Evolutionary conservation across 495 filamentous ascomycete genomes (phyloP), one percentile per base, ranked within the genome.

Genomic region (Xylaria scruposa): DNA sequence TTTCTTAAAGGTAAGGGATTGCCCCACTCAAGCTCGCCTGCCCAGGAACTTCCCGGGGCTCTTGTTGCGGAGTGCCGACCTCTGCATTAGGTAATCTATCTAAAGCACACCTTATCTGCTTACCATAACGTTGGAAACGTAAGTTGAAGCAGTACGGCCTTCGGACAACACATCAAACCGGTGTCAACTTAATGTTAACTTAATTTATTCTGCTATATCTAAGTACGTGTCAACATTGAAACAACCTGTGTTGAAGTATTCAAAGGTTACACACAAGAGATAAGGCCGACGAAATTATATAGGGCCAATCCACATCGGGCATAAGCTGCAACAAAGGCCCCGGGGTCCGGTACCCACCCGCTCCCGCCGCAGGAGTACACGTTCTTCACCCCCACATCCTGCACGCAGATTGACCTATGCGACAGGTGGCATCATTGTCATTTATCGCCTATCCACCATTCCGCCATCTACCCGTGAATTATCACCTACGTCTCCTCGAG

Each of bases 391-490:
- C 33, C 60, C 33, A 63, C 36, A 38, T 38, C 26, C 40, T 42
- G 40, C n/a, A 49, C 46, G 46, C 24, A 65, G 21, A 33, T 38
- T 38, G 21, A 19, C 29, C 15, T 31, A 67, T 56, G 66, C 33
- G 63, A 70, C 56, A 60, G 56, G 38, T 70, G 66, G 66, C 49
- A 59, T 59, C 66, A 68, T 58, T 46, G 58, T 60, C 68, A 70
- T 62, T 62, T 31, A 46, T 53, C 19, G 26, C 56, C 24, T 15
- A 33, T 8, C 36, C 36, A 31, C 29, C 29, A 31, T 31, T 49
- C 54, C 0, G 7, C 12, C 59, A 49, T n/a, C 33, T 5, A 44
- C 26, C 40, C 44, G 31, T 33, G 24, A 66, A 40, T 17, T 17
- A 19, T 66, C 38, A 59, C 40, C 46, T 31, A 64, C 44, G 15